Evolutionary conservation across 495 filamentous ascomycete species (phyloP).

Genomic region (Astrothelium macrocarpum): DNA sequence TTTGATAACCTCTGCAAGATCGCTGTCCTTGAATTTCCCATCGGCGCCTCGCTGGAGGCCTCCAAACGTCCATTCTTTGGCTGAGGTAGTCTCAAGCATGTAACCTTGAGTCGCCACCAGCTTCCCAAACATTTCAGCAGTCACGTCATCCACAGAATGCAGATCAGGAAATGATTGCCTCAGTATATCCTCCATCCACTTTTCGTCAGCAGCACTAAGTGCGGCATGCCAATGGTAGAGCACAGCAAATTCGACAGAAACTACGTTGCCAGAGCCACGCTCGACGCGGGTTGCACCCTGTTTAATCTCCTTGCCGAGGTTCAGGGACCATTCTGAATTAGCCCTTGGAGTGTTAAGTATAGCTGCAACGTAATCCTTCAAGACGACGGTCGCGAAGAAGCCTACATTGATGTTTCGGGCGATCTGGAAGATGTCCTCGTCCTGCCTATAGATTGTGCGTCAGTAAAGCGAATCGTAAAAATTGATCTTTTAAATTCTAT

Average conservation of each 20-base stretch:
- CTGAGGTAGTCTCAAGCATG: slow-evolving; percentile 41
- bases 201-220: slow-evolving; percentile 26
- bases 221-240: slow-evolving; percentile 30
- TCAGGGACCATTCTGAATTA: slow-evolving; percentile 25
- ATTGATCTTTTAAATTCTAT: too few relatives aligned
- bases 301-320: slow-evolving; percentile 26
- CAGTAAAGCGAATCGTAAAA: background rate
- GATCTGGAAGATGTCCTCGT: slow-evolving; percentile 29
- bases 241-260: slow-evolving; percentile 28
- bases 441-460: slow-evolving; percentile 18
- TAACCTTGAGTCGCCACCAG: slow-evolving; percentile 45
- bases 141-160: slow-evolving; percentile 34
- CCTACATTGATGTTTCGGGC: slow-evolving; percentile 29
- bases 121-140: slow-evolving; percentile 42
- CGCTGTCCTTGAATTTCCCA: slow-evolving; percentile 49
- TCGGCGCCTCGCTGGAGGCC: slow-evolving; percentile 43
- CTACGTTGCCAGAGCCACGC: slow-evolving; percentile 27
- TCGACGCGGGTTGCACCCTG: slow-evolving; percentile 21
- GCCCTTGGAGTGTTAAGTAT: slow-evolving; percentile 29
- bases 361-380: slow-evolving; percentile 27
- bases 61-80: slow-evolving; percentile 48
- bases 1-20: slow-evolving; percentile 49
- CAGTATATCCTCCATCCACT: slow-evolving; percentile 27
- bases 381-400: slow-evolving; percentile 26
- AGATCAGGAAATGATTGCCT: slow-evolving; percentile 17